These are phyloP conservation scores for Paramecium sexaurelia DNA, from an alignment of 73 alveolate species.

Conservation along the genomic window DNA sequence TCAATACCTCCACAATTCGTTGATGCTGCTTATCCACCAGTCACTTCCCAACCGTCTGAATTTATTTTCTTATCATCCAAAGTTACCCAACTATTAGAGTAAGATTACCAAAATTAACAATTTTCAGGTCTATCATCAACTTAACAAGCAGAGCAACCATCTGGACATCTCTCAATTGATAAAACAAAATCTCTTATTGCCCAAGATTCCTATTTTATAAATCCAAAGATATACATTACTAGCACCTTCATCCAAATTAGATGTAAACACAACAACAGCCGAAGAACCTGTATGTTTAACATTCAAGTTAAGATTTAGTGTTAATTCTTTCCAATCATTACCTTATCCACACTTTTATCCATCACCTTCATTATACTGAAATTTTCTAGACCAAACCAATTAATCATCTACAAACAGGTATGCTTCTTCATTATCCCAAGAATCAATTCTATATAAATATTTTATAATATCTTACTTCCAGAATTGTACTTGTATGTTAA, in stretches of 20 bases:
- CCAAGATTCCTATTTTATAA: conserved; percentile 38
- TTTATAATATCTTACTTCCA: background rate
- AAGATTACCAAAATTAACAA: background rate
- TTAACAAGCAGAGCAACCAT: conserved; percentile 36
- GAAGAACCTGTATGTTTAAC: conserved; percentile 27
- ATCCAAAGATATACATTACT: background rate
- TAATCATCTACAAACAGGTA: background rate
- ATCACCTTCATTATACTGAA: background rate
- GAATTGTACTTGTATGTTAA: background rate
- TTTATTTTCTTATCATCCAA: background rate
- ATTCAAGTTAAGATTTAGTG: background rate
- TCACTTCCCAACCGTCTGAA: conserved; percentile 26
- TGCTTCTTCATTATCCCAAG: conserved; percentile 40
- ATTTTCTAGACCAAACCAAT: background rate
- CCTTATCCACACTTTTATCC: background rate
- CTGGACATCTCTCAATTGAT: conserved; percentile 39
- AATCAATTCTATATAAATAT: background rate
- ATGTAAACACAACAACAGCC: conserved; percentile 21
- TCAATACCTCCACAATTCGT: conserved; percentile 20
- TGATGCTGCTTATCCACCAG: background rate
- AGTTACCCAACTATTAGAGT: background rate
- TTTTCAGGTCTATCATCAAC: background rate
- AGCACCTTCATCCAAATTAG: background rate
- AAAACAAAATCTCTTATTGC: conserved; percentile 27
- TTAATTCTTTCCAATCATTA: background rate